Evolutionary conservation across 805 yeast species (phyloP), one percentile per base, ranked within the genome.

Genomic region (Myxozyma melibiosi): DNA sequence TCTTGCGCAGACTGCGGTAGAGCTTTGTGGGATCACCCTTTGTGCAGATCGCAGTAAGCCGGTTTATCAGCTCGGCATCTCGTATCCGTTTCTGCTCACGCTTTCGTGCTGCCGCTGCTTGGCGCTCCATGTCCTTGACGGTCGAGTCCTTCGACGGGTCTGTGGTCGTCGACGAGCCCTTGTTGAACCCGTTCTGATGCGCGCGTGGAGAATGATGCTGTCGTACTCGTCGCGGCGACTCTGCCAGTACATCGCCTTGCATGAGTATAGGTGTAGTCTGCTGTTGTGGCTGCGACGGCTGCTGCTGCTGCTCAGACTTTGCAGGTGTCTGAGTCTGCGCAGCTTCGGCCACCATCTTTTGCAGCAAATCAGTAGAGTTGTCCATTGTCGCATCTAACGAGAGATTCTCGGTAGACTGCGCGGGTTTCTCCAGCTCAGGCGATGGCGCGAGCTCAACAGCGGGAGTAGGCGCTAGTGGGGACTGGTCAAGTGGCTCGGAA

Each of bases 61-160:
- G 88, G 38, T 86, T 84, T 80, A 92, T 81, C 24, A 90, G 80
- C 74, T 92, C 97, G 44, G 88, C 84, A 66, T 92, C 97, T n/a
- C 53, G 58, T 55, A 46, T 80, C 61, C 82, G 84, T 70, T 89
- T 85, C 51, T 88, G 88, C 68, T 89, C 96, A 47, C 92, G 82
- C 66, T 88, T 86, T 68, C 84, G 80, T 63, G 83, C 50, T 14
- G 59, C 39, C 3, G 51, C 47, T 5, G 59, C 45, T 11, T 63
- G 50, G 14, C 51, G 40, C 13, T 58, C 63, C 16, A 40, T 18
- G 33, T 45, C 51, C 18, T 34, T 22, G 42, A 13, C 18, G 22
- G 6, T 39, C 25, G 13, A 43, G 16, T 20, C 40, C 3, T 11
- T 24, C 6, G 52, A 37, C 13, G 24, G 35, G 13, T 33, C 37